A percentile compares a stretch with the other conserved stretches of the same genome.
Conservation (phyloP, 805 yeast species). For the Candida incommunis region DNA sequence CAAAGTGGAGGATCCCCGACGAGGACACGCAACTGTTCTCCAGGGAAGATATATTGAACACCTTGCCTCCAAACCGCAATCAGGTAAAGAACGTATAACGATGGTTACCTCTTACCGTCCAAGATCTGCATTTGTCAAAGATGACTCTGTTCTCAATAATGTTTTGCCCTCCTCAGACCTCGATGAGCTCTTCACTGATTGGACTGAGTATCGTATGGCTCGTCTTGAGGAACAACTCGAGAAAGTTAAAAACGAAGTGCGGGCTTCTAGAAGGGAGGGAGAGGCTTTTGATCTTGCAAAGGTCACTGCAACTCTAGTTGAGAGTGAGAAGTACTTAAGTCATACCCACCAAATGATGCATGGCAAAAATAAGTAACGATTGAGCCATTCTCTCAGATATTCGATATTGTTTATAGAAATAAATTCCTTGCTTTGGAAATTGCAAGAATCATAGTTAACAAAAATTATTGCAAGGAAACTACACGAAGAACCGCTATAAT, state of each 20-base stretch:
- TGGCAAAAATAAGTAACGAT: background rate
- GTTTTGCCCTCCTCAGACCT: constrained; percentile 12
- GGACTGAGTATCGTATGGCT: constrained; percentile 11
- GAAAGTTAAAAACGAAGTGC: background rate
- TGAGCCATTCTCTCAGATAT: background rate
- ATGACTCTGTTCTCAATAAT: constrained; percentile 17
- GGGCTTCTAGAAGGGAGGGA: background rate
- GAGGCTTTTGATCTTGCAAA: background rate
- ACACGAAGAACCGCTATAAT: background rate
- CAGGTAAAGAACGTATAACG: constrained; percentile 21
- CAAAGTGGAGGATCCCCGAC: background rate
- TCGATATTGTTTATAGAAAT: background rate
- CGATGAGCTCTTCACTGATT: constrained; percentile 10
- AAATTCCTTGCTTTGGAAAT: background rate
- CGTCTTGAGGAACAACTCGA: background rate
- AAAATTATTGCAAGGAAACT: background rate
- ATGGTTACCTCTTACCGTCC: constrained; percentile 21
- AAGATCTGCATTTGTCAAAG: constrained; percentile 10
- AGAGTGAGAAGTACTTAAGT: background rate
- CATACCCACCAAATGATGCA: background rate
- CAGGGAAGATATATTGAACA: background rate
- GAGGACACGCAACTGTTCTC: background rate
- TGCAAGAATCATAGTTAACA: background rate
- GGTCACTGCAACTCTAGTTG: background rate
- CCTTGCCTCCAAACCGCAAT: constrained; percentile 24